Percentiles rank a stretch among this genome's conserved stretches.
These are phyloP conservation scores for Saccharomycopsis vini DNA, from an alignment of 805 yeast genomes.

Conservation along the genomic window DNA sequence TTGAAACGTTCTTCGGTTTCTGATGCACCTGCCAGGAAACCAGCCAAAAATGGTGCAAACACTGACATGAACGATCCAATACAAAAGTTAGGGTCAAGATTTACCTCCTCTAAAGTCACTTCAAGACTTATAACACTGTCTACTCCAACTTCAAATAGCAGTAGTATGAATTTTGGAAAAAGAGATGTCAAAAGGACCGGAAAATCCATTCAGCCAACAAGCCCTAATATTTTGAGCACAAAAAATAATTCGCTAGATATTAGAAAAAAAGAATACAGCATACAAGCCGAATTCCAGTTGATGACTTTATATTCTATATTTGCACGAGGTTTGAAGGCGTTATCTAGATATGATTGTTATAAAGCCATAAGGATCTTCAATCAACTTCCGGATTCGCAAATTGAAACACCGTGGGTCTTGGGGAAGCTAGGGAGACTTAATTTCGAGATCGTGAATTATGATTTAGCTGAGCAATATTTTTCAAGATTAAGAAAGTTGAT, in stretches of 20 bases:
- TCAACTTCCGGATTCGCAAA: conserved; percentile 52
- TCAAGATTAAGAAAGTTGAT: conserved; percentile 55
- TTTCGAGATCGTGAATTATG: conserved; percentile 82
- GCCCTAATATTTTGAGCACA: conserved; percentile 9
- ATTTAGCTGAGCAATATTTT: conserved; percentile 60
- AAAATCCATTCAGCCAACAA: conserved; percentile 19
- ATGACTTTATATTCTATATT: conserved; percentile 41
- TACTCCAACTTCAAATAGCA: conserved; percentile 14
- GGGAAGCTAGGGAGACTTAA: conserved; percentile 72
- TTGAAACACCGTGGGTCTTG: conserved; percentile 76
- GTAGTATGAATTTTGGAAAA: conserved; percentile 5
- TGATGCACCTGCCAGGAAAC: conserved; percentile 33
- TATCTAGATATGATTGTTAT: conserved; percentile 63
- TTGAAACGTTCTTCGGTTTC: conserved; percentile 29
- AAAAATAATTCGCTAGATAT: conserved; percentile 7
- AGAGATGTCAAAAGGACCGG: conserved; percentile 21
- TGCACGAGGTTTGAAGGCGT: conserved; percentile 53
- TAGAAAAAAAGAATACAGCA: conserved; percentile 15
- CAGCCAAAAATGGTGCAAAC: conserved; percentile 22
- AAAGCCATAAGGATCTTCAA: conserved; percentile 67
- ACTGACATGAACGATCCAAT: conserved; percentile 21
- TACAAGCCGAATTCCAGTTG: conserved; percentile 33
- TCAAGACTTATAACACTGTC: conserved; percentile 41
- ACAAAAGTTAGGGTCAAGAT: conserved; percentile 23
- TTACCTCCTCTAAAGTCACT: conserved; percentile 37